Percentiles rank a stretch among this genome's conserved stretches.
Conservation (phyloP, 768 basidiomycete genomes). For the Trametes meyenii region DNA sequence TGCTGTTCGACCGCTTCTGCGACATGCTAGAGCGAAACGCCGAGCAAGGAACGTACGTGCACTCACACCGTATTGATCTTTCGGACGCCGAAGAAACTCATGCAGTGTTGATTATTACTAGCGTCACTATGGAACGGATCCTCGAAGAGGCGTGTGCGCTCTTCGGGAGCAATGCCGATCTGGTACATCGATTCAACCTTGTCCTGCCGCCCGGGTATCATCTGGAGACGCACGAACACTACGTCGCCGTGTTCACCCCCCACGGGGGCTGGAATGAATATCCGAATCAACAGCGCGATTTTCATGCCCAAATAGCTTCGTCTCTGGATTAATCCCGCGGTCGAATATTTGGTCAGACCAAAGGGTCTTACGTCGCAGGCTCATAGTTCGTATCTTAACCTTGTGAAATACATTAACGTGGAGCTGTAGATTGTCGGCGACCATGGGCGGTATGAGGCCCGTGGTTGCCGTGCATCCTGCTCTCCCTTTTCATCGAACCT, state of each 20-base stretch:
- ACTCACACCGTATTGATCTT: background rate
- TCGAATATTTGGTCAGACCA: no score
- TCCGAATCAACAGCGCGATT: background rate
- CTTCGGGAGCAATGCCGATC: slow-evolving; percentile 4
- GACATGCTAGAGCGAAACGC: slow-evolving; percentile 3
- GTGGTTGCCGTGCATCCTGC: no score
- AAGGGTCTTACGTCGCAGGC: no score
- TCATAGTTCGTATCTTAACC: no score
- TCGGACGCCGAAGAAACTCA: background rate
- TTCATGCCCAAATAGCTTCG: background rate
- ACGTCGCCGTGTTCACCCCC: slow-evolving; percentile 7
- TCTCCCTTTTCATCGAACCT: no score
- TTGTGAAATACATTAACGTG: no score
- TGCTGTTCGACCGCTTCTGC: background rate
- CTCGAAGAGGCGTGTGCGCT: slow-evolving; percentile 3
- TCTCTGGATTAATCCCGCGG: background rate
- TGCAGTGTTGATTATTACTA: background rate
- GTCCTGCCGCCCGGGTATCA: slow-evolving; percentile 9
- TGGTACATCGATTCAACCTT: slow-evolving; percentile 7
- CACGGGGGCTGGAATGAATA: slow-evolving; percentile 1
- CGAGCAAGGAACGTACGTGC: slow-evolving; percentile 2
- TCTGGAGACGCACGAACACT: slow-evolving; percentile 5
- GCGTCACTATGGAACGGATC: background rate
- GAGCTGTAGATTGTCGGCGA: no score
- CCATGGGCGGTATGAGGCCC: no score